Evolutionary conservation across 2,329 filamentous ascomycete species (phyloP), one percentile per base, ranked within the genome.

Genomic region (Juglanconis sp.): DNA sequence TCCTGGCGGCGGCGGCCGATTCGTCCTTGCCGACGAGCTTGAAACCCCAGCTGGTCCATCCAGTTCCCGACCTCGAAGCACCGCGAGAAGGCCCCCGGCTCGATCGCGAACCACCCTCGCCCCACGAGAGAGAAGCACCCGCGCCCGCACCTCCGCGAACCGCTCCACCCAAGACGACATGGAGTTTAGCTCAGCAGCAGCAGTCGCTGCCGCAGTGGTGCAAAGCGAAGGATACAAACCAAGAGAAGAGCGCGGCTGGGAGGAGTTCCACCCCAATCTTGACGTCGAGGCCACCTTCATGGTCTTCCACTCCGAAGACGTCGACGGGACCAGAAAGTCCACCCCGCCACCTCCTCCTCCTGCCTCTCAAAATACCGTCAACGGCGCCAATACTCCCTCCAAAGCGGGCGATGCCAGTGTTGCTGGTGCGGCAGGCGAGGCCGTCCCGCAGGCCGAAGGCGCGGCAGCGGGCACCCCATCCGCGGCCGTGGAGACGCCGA

Each of bases 211-310:
- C 5, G 89, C 90, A 4, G 89, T 95, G 61, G 91, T 92, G 67
- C 92, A 96, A 71, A 93, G 87, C 68, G 95, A 98, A 78, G 93
- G 94, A 54, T 98, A 98, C 76, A 99, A 99, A 73, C 95, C 95
- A 36, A 85, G 95, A 70, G 95, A 99, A 76, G 95, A 99, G 77
- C 87, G 94, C 64, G 91, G 92, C 56, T 99, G 94, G 92, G 93
- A 97, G 70, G 95, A 99, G 72, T 98, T 98, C 65, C 95, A 99
- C 74, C 92, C 92, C 0, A 91, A 97, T 68, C 84, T 99, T 56
- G 93, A 98, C 76, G 92, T 97, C 53, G 92, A 96, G 59, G 83
- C 83, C 11, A 85, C 84, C 4, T 89, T 97, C 65, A 86, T 89
- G 66, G 81, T 96, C 3, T 93, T 93, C 70, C 86, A 84, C 53